A percentile compares a stretch with the other conserved stretches of the same genome.
These are phyloP conservation scores for Remersonia thermophila DNA, from an alignment of 2,329 filamentous ascomycete genomes.

Conservation along the genomic window DNA sequence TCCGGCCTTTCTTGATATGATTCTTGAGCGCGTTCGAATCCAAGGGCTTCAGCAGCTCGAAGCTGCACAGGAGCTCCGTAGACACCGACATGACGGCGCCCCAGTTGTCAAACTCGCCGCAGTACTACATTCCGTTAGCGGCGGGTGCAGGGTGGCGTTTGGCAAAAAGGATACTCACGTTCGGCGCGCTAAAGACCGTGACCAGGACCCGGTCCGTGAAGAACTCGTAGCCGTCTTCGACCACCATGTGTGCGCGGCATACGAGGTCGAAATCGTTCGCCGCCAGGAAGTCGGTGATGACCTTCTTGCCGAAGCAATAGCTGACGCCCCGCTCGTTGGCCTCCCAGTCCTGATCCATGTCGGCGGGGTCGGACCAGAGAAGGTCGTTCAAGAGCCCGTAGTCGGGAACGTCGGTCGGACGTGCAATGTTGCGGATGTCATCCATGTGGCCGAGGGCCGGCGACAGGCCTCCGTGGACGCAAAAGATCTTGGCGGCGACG, in stretches of 20 bases:
- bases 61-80: slow-evolving; percentile 84
- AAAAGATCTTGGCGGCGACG: slow-evolving; percentile 94
- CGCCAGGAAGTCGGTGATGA: slow-evolving; percentile 90
- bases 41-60: slow-evolving; percentile 89
- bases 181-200: slow-evolving; percentile 94
- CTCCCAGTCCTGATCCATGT: slow-evolving; percentile 98
- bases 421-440: slow-evolving; percentile 89
- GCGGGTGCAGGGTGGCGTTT: background rate
- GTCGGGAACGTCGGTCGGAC: slow-evolving; percentile 93
- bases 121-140: slow-evolving; percentile 53
- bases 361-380: slow-evolving; percentile 92
- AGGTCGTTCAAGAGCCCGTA: slow-evolving; percentile 92
- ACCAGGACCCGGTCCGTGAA: slow-evolving; percentile 92
- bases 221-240: slow-evolving; percentile 98
- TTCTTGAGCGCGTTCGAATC: slow-evolving; percentile 95
- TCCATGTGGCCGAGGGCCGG: slow-evolving; percentile 94
- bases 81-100: slow-evolving; percentile 98
- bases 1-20: slow-evolving; percentile 96
- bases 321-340: slow-evolving; percentile 93
- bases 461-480: slow-evolving; percentile 87
- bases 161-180: slow-evolving; percentile 52
- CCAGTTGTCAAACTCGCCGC: slow-evolving; percentile 98
- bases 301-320: slow-evolving; percentile 97
- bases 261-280: slow-evolving; percentile 95
- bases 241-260: slow-evolving; percentile 96